Conservation (phyloP, 768 basidiomycete species). For the Phaeolepiota aurea region DNA sequence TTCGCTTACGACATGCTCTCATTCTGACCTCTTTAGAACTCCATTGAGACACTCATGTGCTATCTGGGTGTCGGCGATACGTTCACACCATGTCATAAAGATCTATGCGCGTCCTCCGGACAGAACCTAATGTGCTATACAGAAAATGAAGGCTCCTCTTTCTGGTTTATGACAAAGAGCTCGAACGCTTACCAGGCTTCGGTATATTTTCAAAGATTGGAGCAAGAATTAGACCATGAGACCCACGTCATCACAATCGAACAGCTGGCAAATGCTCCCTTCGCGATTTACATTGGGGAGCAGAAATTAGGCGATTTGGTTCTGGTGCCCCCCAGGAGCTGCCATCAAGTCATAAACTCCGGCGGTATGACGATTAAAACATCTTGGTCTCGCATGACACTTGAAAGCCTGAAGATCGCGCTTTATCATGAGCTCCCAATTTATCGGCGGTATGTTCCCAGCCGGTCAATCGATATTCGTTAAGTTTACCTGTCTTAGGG, state of each 20-base stretch:
- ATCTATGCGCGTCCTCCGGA: slow-evolving; percentile 76
- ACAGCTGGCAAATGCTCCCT: slow-evolving; percentile 58
- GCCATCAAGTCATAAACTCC: slow-evolving; percentile 77
- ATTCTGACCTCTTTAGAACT: too few relatives aligned
- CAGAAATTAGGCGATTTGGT: slow-evolving; percentile 75
- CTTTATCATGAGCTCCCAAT: slow-evolving; percentile 70
- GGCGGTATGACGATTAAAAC: slow-evolving; percentile 80
- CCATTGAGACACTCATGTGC: slow-evolving; percentile 77
- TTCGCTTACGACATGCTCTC: too few relatives aligned
- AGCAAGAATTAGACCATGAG: slow-evolving; percentile 67
- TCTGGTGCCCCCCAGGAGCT: slow-evolving; percentile 72
- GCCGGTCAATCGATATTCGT: background rate
- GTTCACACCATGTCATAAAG: slow-evolving; percentile 80
- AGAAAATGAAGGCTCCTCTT: slow-evolving; percentile 62
- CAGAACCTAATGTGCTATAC: slow-evolving; percentile 86
- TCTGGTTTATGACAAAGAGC: slow-evolving; percentile 81
- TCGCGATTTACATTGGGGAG: slow-evolving; percentile 60
- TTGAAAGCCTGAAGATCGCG: slow-evolving; percentile 49
- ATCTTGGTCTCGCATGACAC: slow-evolving; percentile 82
- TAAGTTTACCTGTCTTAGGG: slow-evolving; percentile 29
- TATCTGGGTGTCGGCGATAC: slow-evolving; percentile 80
- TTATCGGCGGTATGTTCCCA: slow-evolving; percentile 54
- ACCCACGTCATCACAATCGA: slow-evolving; percentile 53
- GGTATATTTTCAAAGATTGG: slow-evolving; percentile 48
- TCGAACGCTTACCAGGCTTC: slow-evolving; percentile 46